Conservation (phyloP, 176 grass and related monocot species). For the Typha latifolia region DNA sequence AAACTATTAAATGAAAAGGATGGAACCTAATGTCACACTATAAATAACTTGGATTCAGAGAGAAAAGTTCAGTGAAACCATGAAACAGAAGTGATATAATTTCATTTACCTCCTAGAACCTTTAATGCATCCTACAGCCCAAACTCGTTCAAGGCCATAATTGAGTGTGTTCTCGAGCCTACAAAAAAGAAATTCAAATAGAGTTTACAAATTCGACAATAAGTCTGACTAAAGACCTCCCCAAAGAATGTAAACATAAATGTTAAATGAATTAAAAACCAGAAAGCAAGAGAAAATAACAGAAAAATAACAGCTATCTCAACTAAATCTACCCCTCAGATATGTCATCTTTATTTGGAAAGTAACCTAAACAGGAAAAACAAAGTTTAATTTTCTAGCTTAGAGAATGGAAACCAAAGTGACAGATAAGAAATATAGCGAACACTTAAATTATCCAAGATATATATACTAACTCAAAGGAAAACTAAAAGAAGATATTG, state of each 20-base stretch:
- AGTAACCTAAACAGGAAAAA: no score
- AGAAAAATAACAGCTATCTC: no score
- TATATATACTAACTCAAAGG: no score
- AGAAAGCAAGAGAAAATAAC: not conserved
- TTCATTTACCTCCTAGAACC: conserved; percentile 84
- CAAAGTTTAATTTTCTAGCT: no score
- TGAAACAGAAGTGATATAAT: conserved; percentile 12
- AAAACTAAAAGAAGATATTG: no score
- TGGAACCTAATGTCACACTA: not conserved
- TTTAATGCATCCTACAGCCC: conserved; percentile 93
- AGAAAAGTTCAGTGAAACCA: not conserved
- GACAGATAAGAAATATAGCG: no score
- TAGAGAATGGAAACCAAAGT: no score
- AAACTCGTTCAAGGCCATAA: conserved; percentile 96
- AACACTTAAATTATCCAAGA: no score
- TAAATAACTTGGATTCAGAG: not conserved
- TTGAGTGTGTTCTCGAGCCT: conserved; percentile 97
- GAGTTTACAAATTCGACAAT: conserved; percentile 8
- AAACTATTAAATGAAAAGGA: not conserved
- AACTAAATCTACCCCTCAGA: no score
- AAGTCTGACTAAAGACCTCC: not conserved
- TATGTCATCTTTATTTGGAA: no score
- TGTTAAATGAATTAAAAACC: not conserved
- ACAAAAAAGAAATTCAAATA: conserved; percentile 27
- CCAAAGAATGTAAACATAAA: not conserved